A percentile compares a stretch with the other conserved stretches of the same genome.
phyloP scores from a whole-genome alignment of 2,329 filamentous ascomycete species.

The Myriosclerotinia curreyana region DNA sequence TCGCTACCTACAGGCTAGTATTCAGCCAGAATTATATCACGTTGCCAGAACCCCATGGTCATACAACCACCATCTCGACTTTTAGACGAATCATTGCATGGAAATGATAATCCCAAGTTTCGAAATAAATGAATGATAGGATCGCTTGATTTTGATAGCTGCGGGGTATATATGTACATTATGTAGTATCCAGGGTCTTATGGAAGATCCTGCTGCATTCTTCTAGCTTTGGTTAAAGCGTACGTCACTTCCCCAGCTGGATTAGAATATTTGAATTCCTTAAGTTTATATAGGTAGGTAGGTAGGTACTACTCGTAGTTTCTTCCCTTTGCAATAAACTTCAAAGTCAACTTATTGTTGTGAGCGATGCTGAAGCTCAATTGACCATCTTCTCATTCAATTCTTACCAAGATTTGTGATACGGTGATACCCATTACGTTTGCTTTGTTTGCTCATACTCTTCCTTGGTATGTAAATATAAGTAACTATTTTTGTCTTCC shows the following conservation, averaged over 20 bases:
- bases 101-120: constrained; percentile 1
- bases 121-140: neutral
- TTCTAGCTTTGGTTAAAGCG: neutral
- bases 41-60: neutral
- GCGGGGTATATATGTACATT: neutral
- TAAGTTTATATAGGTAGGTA: constrained; percentile 1
- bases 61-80: neutral
- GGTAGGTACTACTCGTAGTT: neutral
- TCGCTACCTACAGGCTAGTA: neutral
- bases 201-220: neutral
- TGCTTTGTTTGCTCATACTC: neutral
- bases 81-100: neutral
- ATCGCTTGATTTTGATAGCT: neutral
- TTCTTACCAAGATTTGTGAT: neutral
- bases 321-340: neutral
- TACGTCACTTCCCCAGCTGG: constrained; percentile 15
- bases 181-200: constrained; percentile 4
- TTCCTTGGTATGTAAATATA: neutral
- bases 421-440: neutral
- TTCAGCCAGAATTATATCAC: neutral
- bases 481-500: neutral
- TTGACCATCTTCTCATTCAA: neutral
- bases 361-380: neutral
- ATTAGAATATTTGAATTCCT: neutral
- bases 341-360: neutral